Evolutionary conservation across 176 grass and related monocot species (phyloP).

Genomic region (Cenchrus americanus): DNA sequence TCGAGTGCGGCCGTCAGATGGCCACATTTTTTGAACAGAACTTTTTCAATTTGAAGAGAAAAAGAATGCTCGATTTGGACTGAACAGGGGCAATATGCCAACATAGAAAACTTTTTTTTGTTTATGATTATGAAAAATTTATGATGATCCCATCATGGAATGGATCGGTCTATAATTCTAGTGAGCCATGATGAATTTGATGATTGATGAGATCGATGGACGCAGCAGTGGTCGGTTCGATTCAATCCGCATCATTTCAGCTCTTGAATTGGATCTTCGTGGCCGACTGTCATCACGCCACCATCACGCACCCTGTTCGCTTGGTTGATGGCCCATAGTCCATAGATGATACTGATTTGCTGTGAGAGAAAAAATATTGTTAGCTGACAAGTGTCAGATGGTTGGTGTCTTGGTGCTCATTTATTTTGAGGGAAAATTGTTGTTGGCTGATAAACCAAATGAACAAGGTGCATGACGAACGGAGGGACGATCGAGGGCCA

Average conservation of each 20-base stretch:
- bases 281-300: background rate
- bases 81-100: background rate
- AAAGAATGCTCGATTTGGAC: background rate
- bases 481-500: too few relatives aligned
- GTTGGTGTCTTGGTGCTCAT: too few relatives aligned
- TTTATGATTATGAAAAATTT: background rate
- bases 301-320: too few relatives aligned
- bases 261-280: background rate
- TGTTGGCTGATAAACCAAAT: too few relatives aligned
- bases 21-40: too few relatives aligned
- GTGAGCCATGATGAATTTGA: constrained; percentile 23
- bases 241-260: background rate
- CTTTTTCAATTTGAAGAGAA: background rate
- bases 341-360: too few relatives aligned
- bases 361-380: too few relatives aligned
- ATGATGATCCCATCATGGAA: background rate
- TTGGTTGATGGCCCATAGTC: too few relatives aligned
- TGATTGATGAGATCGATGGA: background rate
- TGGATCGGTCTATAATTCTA: background rate
- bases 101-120: background rate
- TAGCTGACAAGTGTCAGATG: too few relatives aligned
- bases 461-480: too few relatives aligned
- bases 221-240: constrained; percentile 14
- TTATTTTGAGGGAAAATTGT: too few relatives aligned
- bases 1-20: background rate